These are phyloP conservation scores for Lenwebbia sp. DNA, from an alignment of 345 rosid genomes.

Conservation along the genomic window DNA sequence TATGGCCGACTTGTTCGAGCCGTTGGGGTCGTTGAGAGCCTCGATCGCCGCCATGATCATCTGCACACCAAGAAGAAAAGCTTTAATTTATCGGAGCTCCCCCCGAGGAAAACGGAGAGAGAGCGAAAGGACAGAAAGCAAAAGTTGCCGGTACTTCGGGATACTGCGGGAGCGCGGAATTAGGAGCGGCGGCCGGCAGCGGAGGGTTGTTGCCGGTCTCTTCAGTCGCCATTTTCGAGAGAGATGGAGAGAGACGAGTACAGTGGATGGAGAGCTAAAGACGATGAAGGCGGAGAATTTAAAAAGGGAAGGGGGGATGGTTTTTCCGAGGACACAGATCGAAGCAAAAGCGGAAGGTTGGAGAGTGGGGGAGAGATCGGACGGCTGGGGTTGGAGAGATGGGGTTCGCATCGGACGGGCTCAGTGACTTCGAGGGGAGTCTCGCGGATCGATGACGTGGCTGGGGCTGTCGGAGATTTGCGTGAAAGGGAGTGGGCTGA, in stretches of 20 bases:
- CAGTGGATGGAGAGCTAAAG: neutral
- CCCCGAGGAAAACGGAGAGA: neutral
- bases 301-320: constrained; percentile 2
- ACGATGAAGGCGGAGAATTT: constrained; percentile 7
- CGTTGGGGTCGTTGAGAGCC: constrained; percentile 30
- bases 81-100: neutral
- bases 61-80: constrained; percentile 10
- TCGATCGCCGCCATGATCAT: constrained; percentile 76
- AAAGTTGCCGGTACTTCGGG: constrained; percentile 18
- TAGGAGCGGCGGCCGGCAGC: neutral
- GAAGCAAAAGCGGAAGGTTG: neutral
- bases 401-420: neutral
- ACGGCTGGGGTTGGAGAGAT: constrained; percentile 12
- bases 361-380: constrained; percentile 4
- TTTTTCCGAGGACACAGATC: neutral
- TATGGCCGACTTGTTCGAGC: constrained; percentile 55
- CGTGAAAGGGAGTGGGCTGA: neutral
- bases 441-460: constrained; percentile 22
- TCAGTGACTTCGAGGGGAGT: neutral
- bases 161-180: constrained; percentile 11
- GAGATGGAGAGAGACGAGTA: neutral
- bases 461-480: neutral
- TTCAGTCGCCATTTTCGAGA: neutral
- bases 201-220: neutral
- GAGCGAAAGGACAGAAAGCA: neutral